Conservation (phyloP, 2,329 filamentous ascomycete genomes). For the Trichothecium sympodiale region DNA sequence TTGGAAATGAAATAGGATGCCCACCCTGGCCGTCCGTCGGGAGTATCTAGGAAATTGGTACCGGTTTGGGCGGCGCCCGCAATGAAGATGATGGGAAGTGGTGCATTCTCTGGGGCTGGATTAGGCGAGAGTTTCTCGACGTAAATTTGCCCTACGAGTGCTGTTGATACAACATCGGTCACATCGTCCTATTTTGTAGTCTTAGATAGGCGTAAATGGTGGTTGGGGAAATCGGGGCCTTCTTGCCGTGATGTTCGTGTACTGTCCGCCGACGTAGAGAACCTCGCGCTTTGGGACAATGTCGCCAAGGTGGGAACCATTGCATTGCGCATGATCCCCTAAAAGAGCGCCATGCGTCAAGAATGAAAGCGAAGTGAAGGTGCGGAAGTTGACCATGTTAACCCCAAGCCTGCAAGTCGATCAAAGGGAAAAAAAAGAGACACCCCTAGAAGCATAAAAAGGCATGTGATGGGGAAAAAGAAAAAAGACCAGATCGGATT, state of each 20-base stretch:
- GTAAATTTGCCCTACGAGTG: slow-evolving; percentile 16
- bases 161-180: slow-evolving; percentile 8
- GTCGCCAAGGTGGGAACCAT: slow-evolving; percentile 5
- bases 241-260: slow-evolving; percentile 10
- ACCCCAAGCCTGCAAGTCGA: not conserved
- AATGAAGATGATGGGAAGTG: slow-evolving; percentile 19
- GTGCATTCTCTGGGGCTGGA: slow-evolving; percentile 7
- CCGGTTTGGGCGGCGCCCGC: slow-evolving; percentile 18
- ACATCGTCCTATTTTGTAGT: slow-evolving; percentile 6
- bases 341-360: slow-evolving; percentile 8
- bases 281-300: slow-evolving; percentile 13
- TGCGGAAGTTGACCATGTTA: slow-evolving; percentile 7
- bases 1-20: slow-evolving; percentile 26
- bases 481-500: no score
- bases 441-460: no score
- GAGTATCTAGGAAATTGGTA: slow-evolving; percentile 25
- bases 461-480: no score
- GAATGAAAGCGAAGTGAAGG: slow-evolving; percentile 6
- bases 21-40: slow-evolving; percentile 28
- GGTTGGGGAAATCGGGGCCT: slow-evolving; percentile 1
- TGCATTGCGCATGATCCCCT: slow-evolving; percentile 6
- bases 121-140: slow-evolving; percentile 19
- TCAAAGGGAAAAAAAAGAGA: no score
- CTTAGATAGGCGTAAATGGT: slow-evolving; percentile 3
- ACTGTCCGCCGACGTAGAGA: slow-evolving; percentile 18